phyloP scores from a whole-genome alignment of 176 grass and related monocot species.

The Oryza longistaminata region DNA sequence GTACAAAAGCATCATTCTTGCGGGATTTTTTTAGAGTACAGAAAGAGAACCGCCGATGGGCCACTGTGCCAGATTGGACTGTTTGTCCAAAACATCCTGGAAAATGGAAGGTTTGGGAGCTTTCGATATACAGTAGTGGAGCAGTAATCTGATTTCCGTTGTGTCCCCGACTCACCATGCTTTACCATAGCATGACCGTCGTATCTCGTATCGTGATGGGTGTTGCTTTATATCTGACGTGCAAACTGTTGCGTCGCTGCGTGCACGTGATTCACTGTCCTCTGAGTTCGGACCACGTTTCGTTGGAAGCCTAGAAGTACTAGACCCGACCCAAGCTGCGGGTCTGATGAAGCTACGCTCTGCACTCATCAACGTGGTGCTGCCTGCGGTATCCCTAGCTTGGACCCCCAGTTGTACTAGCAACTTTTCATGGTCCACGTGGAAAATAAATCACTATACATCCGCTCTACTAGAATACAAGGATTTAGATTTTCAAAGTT shows the following conservation, averaged over 20 bases:
- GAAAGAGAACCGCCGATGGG: background rate
- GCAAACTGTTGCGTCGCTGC: background rate
- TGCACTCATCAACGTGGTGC: slow-evolving; percentile 10
- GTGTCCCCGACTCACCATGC: background rate
- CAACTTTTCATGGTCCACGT: background rate
- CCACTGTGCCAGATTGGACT: background rate
- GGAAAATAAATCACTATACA: background rate
- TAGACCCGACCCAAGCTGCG: background rate
- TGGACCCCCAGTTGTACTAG: background rate
- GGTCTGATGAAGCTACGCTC: background rate
- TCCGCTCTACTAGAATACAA: too few relatives aligned
- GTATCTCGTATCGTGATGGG: too few relatives aligned
- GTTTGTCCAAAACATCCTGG: background rate
- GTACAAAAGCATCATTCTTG: background rate
- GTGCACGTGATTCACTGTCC: slow-evolving; percentile 19
- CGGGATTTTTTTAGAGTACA: background rate
- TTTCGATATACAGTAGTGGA: background rate
- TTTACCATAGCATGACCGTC: background rate
- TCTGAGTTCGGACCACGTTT: background rate
- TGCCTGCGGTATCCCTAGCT: background rate
- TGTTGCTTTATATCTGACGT: background rate
- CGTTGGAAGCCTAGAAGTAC: background rate
- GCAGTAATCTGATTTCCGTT: too few relatives aligned
- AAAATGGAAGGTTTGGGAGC: background rate
- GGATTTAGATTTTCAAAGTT: too few relatives aligned